Evolutionary conservation across 1,139 yeast species (phyloP), one percentile per base, ranked within the genome.

Genomic region (Chernovozyma sophiae-reginae): DNA sequence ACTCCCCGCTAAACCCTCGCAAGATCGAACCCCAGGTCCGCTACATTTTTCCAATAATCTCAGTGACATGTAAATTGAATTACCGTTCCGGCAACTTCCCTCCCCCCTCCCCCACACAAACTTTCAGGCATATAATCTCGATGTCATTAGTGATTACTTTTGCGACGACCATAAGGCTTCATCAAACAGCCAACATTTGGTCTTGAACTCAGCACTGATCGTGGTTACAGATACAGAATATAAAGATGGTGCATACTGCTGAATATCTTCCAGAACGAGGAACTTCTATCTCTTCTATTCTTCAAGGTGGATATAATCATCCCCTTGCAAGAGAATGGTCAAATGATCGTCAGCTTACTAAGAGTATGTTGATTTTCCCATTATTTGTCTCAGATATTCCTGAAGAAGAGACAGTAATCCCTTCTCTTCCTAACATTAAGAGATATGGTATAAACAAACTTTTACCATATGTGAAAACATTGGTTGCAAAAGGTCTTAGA

Each of bases 231-330:
- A n/a, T n/a, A n/a, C n/a, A n/a, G n/a, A n/a, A n/a, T n/a, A n/a
- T n/a, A n/a, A 15, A 34, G 29, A 70, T 69, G 75, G 63, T 60
- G 32, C 94, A 84, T 54, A 64, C 65, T 31, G 92, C 95, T n/a
- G 80, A 81, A 53, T 85, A 72, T 53, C 65, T 83, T 39, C 75
- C 77, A 16, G 61, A 68, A 1, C 65, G 72, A 19, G 78, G 77
- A 23, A 76, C 92, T 1, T 68, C 72, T 30, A 77, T 86, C 44
- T 73, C 89, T n/a, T 84, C 95, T 5, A 68, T 92, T 33, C 72
- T 92, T 35, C 92, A 92, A 45, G 96, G 97, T 41, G 97, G 98
- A 3, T 92, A 90, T 65, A 84, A 85, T 61, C 96, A 90, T 53
- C 95, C 96, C 2, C 69, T 92, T 40, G 58, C 90, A 16, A 76